Percentiles rank a stretch among this genome's conserved stretches.
These are phyloP conservation scores for Phytophthora sansomeana DNA, from an alignment of 352 stramenopile species.

Conservation along the genomic window DNA sequence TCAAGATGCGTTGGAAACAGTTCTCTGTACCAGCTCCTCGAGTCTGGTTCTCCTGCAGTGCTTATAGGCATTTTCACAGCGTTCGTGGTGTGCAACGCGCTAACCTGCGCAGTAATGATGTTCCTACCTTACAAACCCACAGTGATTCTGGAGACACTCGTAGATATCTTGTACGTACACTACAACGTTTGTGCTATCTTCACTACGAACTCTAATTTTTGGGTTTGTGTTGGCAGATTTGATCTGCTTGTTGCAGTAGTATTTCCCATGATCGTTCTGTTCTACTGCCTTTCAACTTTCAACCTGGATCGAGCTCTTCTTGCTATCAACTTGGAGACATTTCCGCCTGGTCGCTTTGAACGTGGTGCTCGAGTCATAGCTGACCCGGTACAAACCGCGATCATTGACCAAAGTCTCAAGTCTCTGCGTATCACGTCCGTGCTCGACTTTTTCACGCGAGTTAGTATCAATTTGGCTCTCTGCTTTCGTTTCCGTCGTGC, in stretches of 20 bases:
- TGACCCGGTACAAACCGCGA: neutral
- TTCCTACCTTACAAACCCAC: too few species aligned
- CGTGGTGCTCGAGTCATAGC: neutral
- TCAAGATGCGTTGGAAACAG: too few species aligned
- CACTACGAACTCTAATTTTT: too few species aligned
- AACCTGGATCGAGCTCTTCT: neutral
- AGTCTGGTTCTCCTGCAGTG: too few species aligned
- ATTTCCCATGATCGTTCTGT: neutral
- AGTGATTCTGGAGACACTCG: too few species aligned
- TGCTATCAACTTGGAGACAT: neutral
- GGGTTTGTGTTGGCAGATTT: too few species aligned
- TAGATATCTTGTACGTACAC: too few species aligned
- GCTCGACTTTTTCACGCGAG: slow-evolving; percentile 35
- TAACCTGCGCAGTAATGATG: too few species aligned
- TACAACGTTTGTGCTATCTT: too few species aligned
- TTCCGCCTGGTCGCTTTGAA: slow-evolving; percentile 1
- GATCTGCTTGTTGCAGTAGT: neutral
- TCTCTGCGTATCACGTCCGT: slow-evolving; percentile 4
- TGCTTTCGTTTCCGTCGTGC: slow-evolving; percentile 10
- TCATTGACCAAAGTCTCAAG: neutral
- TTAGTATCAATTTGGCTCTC: neutral
- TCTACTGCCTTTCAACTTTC: neutral
- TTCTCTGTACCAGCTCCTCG: too few species aligned
- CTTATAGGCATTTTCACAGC: too few species aligned
- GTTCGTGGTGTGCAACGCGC: too few species aligned